phyloP scores from a whole-genome alignment of 306 rosid species.

The Astragalus glycyphyllos region DNA sequence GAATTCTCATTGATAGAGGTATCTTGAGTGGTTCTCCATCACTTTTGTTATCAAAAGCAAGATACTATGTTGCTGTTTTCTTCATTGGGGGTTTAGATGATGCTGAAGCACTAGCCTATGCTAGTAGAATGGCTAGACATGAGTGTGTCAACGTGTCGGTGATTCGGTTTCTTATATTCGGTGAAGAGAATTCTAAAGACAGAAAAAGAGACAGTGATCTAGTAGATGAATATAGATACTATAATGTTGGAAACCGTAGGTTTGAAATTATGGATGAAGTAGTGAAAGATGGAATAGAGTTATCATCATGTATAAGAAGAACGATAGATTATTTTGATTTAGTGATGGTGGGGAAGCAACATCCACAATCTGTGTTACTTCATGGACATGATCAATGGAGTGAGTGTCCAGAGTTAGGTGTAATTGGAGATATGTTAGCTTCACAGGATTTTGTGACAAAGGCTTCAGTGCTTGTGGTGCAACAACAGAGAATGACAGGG shows the following conservation, averaged over 20 bases:
- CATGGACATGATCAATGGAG: constrained; percentile 63
- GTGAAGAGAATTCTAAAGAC: constrained; percentile 58
- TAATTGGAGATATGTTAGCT: constrained; percentile 72
- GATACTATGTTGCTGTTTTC: constrained; percentile 57
- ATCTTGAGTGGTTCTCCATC: constrained; percentile 41
- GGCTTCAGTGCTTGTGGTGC: constrained; percentile 68
- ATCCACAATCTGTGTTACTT: constrained; percentile 49
- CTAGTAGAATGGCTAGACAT: constrained; percentile 64
- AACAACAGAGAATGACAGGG: constrained; percentile 66
- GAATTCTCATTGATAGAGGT: constrained; percentile 70
- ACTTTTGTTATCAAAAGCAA: constrained; percentile 27
- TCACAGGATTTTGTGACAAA: constrained; percentile 57
- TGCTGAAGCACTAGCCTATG: constrained; percentile 69
- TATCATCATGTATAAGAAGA: constrained; percentile 46
- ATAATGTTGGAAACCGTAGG: constrained; percentile 48
- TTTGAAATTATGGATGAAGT: constrained; percentile 69
- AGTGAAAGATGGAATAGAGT: constrained; percentile 64
- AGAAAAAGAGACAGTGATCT: constrained; percentile 61
- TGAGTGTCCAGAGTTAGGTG: constrained; percentile 71
- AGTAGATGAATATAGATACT: constrained; percentile 56
- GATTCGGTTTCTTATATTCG: constrained; percentile 64
- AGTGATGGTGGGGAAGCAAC: constrained; percentile 64
- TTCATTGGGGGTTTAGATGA: constrained; percentile 80
- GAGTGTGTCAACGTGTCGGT: constrained; percentile 55
- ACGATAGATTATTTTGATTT: constrained; percentile 70